Evolutionary conservation across 2,329 filamentous ascomycete species (phyloP).

Genomic region (Didymella lethalis): DNA sequence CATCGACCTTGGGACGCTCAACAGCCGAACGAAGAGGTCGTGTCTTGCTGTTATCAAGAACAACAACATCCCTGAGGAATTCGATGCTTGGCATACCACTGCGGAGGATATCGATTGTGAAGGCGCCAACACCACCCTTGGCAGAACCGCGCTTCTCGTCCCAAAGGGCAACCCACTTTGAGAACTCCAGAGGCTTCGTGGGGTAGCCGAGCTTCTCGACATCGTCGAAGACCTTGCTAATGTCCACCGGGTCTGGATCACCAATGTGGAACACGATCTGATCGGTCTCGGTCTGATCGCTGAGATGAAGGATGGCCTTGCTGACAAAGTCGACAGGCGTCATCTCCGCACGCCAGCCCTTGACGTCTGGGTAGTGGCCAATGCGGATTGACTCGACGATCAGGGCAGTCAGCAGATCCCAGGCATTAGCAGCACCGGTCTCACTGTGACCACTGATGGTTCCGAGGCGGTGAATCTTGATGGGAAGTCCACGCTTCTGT

Average conservation of each 20-base stretch:
- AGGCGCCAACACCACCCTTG: conserved; percentile 73
- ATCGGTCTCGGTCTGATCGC: conserved; percentile 67
- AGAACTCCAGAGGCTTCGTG: conserved; percentile 71
- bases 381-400: conserved; percentile 79
- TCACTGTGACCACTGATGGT: conserved; percentile 81
- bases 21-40: conserved; percentile 66
- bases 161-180: conserved; percentile 79
- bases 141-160: conserved; percentile 70
- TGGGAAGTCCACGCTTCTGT: conserved; percentile 71
- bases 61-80: conserved; percentile 73
- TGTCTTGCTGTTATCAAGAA: conserved; percentile 75
- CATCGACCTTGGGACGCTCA: conserved; percentile 73
- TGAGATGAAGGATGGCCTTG: conserved; percentile 74
- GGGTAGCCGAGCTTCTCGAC: conserved; percentile 73
- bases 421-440: conserved; percentile 78
- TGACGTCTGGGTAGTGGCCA: conserved; percentile 72
- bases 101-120: conserved; percentile 80
- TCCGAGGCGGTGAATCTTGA: conserved; percentile 75
- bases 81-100: conserved; percentile 81
- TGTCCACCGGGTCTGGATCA: conserved; percentile 74
- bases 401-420: conserved; percentile 78
- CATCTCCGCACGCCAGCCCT: conserved; percentile 83
- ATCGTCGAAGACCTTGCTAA: conserved; percentile 69
- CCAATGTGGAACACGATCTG: conserved; percentile 77
- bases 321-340: conserved; percentile 84